These are phyloP conservation scores for Dipodascopsis tothii DNA, from an alignment of 805 yeast species.

Conservation along the genomic window DNA sequence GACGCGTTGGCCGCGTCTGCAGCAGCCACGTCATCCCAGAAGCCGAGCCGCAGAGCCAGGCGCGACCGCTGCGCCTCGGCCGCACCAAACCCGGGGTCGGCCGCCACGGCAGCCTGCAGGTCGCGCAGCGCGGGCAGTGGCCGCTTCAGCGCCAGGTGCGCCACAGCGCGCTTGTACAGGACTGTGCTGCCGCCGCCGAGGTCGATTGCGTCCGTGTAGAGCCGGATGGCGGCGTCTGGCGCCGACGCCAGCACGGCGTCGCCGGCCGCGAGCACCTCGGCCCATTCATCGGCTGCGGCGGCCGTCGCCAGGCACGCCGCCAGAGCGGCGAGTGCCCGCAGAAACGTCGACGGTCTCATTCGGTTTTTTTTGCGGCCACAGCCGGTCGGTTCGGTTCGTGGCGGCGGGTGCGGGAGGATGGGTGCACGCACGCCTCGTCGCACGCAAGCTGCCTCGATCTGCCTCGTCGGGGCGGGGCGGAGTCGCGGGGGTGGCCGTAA, in stretches of 20 bases:
- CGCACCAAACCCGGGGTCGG: constrained; percentile 31
- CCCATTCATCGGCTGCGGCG: no score
- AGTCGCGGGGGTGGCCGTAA: no score
- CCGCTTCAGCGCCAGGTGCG: constrained; percentile 31
- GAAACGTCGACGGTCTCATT: no score
- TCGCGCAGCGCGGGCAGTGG: constrained; percentile 33
- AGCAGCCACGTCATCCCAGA: constrained; percentile 20
- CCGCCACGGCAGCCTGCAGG: constrained; percentile 29
- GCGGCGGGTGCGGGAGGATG: no score
- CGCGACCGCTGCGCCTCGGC: constrained; percentile 33
- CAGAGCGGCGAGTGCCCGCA: no score
- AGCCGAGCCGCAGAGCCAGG: constrained; percentile 30
- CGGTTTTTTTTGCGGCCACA: no score
- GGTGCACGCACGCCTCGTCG: no score
- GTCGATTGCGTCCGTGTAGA: neutral
- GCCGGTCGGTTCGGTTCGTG: no score
- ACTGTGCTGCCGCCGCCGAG: neutral
- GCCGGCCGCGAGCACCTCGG: neutral
- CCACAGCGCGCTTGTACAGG: constrained; percentile 34
- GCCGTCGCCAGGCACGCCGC: no score
- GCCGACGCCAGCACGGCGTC: neutral
- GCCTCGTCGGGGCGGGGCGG: no score
- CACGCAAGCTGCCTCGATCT: no score
- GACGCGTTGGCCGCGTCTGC: constrained; percentile 10
- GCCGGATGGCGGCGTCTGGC: neutral